Evolutionary conservation across 1,284 basidiomycete genomes (phyloP), one percentile per base, ranked within the genome.

Genomic region (Austroboletus novae-zelandiae): DNA sequence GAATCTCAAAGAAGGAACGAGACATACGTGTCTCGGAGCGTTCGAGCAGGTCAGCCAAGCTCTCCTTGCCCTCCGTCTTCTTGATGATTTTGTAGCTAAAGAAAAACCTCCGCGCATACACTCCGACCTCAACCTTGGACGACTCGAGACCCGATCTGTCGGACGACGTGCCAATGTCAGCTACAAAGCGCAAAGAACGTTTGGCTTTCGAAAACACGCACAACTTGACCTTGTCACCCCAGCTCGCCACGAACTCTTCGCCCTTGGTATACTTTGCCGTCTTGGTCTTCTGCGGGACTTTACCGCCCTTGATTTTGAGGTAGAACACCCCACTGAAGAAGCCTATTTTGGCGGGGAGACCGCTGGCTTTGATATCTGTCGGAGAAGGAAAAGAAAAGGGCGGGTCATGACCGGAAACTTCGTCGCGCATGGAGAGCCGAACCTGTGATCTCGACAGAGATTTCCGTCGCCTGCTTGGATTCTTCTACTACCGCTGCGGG

Each of bases 21-120:
- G 17, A 59, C 67, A 14, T 11, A 69, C 64, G 64, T 25, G 62
- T 54, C 25, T 63, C 67, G 1, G 55, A 43, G 25, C 69, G 65
- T 34, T 68, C 67, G 20, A 68, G 64, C n/a, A 65, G 43, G 43
- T 65, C 64, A 3, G 62, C 64, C 2, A 69, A 46, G 27, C 62
- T 68, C 49, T 68, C 65, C 36, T 62, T 69, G 40, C 58, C 68
- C 48, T 65, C 64, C 31, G 64, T 65, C 53, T 65, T 69, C 49
- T 65, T 65, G 48, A 65, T 65, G 52, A 68, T 11, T 27, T 69
- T 65, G 56, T 67, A 69, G 42, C 36, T 68, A n/a, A 65, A 65
- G 47, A 68, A 67, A 29, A 69, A 65, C 1, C 62, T 43, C 13
- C 64, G 57, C 3, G 64, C 64, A 9, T 60, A 69, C 13, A 69